A percentile compares a stretch with the other conserved stretches of the same genome.
These are phyloP conservation scores for Aspergillus fischeri DNA, from an alignment of 2,329 filamentous ascomycete species.

Conservation along the genomic window DNA sequence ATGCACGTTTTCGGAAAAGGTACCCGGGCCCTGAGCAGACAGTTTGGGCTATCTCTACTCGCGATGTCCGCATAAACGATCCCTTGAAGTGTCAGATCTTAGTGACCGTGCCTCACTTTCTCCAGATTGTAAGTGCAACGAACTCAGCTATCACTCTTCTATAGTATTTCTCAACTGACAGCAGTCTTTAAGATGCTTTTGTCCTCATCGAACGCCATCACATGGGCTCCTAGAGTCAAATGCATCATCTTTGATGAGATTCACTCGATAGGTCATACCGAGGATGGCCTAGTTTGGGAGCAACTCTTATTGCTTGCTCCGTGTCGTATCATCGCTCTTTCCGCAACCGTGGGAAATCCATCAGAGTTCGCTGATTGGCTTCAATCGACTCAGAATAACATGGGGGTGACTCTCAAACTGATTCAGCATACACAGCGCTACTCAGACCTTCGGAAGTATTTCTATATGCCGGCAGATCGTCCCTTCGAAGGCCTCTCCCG, in stretches of 20 bases:
- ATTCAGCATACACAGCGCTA: constrained; percentile 66
- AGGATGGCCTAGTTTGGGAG: constrained; percentile 75
- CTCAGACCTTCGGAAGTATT: constrained; percentile 73
- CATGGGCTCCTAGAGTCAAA: constrained; percentile 65
- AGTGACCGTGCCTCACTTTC: constrained; percentile 72
- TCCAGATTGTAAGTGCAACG: constrained; percentile 54
- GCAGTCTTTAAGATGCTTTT: constrained; percentile 54
- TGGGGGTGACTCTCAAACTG: constrained; percentile 62
- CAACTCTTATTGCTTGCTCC: constrained; percentile 69
- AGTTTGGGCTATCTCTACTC: constrained; percentile 74
- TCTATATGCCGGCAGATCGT: constrained; percentile 52
- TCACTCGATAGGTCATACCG: constrained; percentile 71
- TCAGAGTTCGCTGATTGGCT: constrained; percentile 68
- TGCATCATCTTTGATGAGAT: constrained; percentile 81
- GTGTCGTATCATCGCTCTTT: constrained; percentile 74
- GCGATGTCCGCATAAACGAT: constrained; percentile 72
- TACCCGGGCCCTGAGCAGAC: constrained; percentile 58
- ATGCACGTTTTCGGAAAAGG: constrained; percentile 67
- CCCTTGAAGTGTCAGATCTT: constrained; percentile 68
- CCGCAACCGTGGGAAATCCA: constrained; percentile 75
- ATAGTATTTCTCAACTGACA: neutral
- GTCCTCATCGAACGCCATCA: constrained; percentile 59
- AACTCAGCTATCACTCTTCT: neutral
- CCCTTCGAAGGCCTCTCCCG: constrained; percentile 51
- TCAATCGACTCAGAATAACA: constrained; percentile 57